phyloP scores from a whole-genome alignment of 306 rosid species.

The Casuarina glauca region DNA sequence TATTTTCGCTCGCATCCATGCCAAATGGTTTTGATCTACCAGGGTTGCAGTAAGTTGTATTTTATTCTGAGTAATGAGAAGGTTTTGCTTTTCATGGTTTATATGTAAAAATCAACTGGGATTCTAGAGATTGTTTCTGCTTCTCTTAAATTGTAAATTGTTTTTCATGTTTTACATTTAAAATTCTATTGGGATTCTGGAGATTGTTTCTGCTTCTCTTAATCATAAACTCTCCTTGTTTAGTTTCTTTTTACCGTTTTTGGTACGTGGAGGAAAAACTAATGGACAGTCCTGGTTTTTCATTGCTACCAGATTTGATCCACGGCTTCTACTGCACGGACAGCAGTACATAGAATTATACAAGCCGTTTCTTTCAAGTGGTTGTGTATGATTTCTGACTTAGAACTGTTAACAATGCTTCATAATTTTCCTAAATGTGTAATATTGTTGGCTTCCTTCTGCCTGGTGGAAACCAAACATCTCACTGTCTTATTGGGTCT shows the following conservation, averaged over 20 bases:
- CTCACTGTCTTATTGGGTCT: background rate
- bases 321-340: slow-evolving; percentile 85
- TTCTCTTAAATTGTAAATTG: no score
- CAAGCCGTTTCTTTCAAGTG: slow-evolving; percentile 76
- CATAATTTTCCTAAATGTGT: slow-evolving; percentile 6
- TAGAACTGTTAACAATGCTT: slow-evolving; percentile 25
- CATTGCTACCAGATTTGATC: slow-evolving; percentile 63
- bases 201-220: background rate
- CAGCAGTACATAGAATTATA: slow-evolving; percentile 88
- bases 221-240: background rate
- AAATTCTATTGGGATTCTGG: background rate
- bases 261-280: background rate
- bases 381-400: slow-evolving; percentile 55
- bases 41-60: slow-evolving; percentile 73
- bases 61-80: slow-evolving; percentile 13
- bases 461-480: background rate
- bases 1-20: slow-evolving; percentile 35
- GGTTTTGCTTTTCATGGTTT: slow-evolving; percentile 12
- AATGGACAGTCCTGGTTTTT: slow-evolving; percentile 15
- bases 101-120: background rate
- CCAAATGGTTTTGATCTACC: slow-evolving; percentile 39
- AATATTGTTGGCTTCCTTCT: slow-evolving; percentile 13
- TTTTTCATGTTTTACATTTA: no score
- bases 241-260: slow-evolving; percentile 7
- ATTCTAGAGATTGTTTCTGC: background rate